Base-by-base conservation (phyloP, 2,329 filamentous ascomycete genomes). In the Paraconiothyrium sp. region DNA sequence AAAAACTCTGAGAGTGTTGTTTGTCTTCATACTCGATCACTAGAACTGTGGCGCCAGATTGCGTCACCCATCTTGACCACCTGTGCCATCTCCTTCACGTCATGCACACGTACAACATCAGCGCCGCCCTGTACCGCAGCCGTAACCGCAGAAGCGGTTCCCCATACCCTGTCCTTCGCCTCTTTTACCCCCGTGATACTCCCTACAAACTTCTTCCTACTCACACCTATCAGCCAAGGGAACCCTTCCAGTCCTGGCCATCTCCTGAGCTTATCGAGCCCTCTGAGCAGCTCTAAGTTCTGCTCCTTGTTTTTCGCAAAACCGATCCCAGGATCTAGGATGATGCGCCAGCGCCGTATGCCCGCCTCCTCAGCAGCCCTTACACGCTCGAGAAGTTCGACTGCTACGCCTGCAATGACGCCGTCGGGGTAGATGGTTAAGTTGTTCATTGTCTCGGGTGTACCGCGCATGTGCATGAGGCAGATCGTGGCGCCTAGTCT, bases 401-500 rank as follows among this genome's bases (percentile, higher is more conserved):
- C 69, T 6, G 85, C 87, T 3, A 97, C 84, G 10, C 86, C 88
- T 0, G 83, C 75, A 22, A 94, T 81, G 27, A 97, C 78, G 2
- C 90, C 91, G 14, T 85, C 80, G 0, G 89, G 88, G 74, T 97
- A 97, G 20, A 69, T 64, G 5, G 78, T 76, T 6, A 92, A 79
- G 32, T 80, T 80, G 65, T 84, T 89, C 94, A 97, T 97, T 2
- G 91, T 97, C 54, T 86, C 85, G 0, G 94, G 93, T 3, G 88
- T 92, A 54, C 94, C 94, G 70, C 94, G 92, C 92, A 95, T 97
- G 81, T 97, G 94, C 92, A 96, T 97, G 55, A 97, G 84, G 66
- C 89, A 84, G 35, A 97, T 89, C 2, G 93, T 93, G 70, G 90
- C 92, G 39, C 92, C 90, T 0, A 95, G 85, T 4, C 85, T 83